Conservation (phyloP, 352 stramenopile species). For the Globisporangium okanoganense region DNA sequence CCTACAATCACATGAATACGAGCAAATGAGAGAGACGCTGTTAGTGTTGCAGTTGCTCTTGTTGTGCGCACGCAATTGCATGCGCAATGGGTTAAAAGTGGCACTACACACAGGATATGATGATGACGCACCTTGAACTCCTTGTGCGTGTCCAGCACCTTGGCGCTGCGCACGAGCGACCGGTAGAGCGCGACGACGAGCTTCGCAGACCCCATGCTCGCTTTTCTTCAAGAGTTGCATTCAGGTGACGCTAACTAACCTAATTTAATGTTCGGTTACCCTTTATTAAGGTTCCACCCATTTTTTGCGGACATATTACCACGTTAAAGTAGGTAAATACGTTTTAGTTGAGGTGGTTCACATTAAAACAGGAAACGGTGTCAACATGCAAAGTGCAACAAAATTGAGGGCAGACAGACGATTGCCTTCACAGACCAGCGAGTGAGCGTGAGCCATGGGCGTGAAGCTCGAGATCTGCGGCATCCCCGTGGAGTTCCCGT, state of each 20-base stretch:
- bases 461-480: slow-evolving; percentile 84
- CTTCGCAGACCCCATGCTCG: slow-evolving; percentile 37
- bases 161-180: slow-evolving; percentile 60
- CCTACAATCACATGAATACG: slow-evolving; percentile 33
- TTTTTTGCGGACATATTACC: not conserved
- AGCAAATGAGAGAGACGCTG: not conserved
- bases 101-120: not conserved
- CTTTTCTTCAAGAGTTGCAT: not conserved
- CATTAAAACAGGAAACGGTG: slow-evolving; percentile 2
- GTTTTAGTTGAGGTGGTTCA: not conserved
- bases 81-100: not conserved
- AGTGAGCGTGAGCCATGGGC: not conserved
- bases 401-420: slow-evolving; percentile 1
- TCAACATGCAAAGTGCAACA: slow-evolving; percentile 3
- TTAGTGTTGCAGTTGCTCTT: not conserved
- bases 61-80: not conserved
- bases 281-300: not conserved
- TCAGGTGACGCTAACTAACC: not conserved
- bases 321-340: not conserved
- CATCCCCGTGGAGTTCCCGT: slow-evolving; percentile 95
- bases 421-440: not conserved
- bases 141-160: slow-evolving; percentile 50
- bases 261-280: not conserved
- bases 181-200: slow-evolving; percentile 68
- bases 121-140: slow-evolving; percentile 51